These are phyloP conservation scores for Nakaseomyces sp. DNA, from an alignment of 1,139 yeast genomes.

Conservation along the genomic window DNA sequence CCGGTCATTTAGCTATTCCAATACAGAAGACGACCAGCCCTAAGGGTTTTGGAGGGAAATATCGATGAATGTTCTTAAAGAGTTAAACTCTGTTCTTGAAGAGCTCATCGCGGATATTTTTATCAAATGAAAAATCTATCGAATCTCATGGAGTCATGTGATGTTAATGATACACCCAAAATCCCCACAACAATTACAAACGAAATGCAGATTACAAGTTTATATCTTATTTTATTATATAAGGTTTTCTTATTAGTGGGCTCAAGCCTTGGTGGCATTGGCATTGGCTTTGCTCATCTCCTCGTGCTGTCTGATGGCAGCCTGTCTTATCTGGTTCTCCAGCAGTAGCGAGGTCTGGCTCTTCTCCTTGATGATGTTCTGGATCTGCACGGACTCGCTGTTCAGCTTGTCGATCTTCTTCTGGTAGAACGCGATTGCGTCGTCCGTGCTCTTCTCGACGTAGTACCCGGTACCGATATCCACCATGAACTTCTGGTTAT, in stretches of 20 bases:
- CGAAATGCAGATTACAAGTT: too few species aligned
- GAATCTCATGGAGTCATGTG: too few species aligned
- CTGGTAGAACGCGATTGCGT: slow-evolving; percentile 66
- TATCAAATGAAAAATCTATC: too few species aligned
- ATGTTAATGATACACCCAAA: too few species aligned
- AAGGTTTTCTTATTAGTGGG: too few species aligned
- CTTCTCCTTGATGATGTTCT: slow-evolving; percentile 63
- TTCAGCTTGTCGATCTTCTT: slow-evolving; percentile 64
- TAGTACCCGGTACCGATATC: slow-evolving; percentile 96
- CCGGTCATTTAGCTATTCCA: too few species aligned
- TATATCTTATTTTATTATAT: too few species aligned
- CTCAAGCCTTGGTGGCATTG: slow-evolving; percentile 46
- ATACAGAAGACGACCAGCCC: too few species aligned
- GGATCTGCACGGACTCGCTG: slow-evolving; percentile 66
- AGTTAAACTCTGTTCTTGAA: too few species aligned
- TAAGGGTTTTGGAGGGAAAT: too few species aligned
- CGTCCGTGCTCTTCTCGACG: slow-evolving; percentile 66
- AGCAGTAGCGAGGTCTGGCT: slow-evolving; percentile 27
- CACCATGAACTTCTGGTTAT: slow-evolving; percentile 65
- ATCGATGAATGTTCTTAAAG: too few species aligned
- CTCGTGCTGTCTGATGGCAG: slow-evolving; percentile 22
- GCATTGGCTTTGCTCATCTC: slow-evolving; percentile 9
- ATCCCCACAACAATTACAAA: too few species aligned
- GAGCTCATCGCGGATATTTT: neutral
- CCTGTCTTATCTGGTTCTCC: slow-evolving; percentile 27